Evolutionary conservation across 176 grass and related monocot species (phyloP), one percentile per base, ranked within the genome.

Genomic region (Coix lacrymajobi): DNA sequence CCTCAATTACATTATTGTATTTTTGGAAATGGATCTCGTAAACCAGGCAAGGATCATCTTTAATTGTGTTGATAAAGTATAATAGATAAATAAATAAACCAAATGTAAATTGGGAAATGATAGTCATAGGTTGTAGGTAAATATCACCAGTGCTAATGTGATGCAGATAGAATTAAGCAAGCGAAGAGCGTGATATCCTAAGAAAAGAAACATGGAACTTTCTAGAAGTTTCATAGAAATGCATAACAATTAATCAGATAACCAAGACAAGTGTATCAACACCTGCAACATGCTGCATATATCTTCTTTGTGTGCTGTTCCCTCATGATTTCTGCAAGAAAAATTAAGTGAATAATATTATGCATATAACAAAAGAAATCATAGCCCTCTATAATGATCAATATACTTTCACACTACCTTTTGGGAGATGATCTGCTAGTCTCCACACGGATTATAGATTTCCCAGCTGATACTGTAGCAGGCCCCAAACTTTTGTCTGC

Each of bases 211-310:
- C 63, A 36, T 34, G n/a, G n/a, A 14, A 39, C 3, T 36, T 82
- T 82, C 15, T 16, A 76, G 58, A 24, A 57, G 20, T 10, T 57
- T 31, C 62, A 24, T n/a, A 26, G 1, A 75, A 77, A 71, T 71
- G 51, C 39, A 62, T 69, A 82, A 77, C 29, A 15, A 14, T 48
- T 71, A 49, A 81, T 66, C 67, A 71, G 30, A 85, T 78, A 46
- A 49, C 41, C 31, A 38, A 73, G 24, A 63, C 17, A 66, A 82
- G n/a, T 1, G 5, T 79, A 52, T 34, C 38, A 1, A 40, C 30
- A 90, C 91, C 91, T 90, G 81, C 60, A 79, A 71, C 69, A 85
- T 76, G 40, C 46, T 67, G 79, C 71, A 34, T 69, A 87, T 85
- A 71, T 87, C 81, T 69, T 88, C 75, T 73, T 39, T 62, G 37